Evolutionary conservation across 768 basidiomycete genomes (phyloP).

Genomic region (Mycena chlorophos): DNA sequence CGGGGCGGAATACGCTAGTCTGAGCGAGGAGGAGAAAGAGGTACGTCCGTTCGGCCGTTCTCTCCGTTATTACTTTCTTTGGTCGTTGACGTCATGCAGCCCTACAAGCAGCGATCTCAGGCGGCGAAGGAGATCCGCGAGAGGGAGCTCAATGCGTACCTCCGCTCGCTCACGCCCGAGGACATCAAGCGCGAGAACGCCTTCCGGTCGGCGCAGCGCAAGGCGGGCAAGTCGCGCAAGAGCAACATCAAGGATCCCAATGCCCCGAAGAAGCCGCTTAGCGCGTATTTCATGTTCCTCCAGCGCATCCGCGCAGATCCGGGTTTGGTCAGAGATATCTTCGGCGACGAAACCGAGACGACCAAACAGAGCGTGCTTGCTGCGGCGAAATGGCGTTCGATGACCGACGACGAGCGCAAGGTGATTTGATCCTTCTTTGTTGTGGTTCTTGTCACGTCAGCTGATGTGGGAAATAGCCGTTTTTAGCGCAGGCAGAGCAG

Average conservation of each 20-base stretch:
- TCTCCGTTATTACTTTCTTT: constrained; percentile 15
- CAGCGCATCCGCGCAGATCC: constrained; percentile 85
- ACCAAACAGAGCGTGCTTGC: constrained; percentile 94
- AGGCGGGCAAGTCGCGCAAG: constrained; percentile 89
- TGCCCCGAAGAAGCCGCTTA: constrained; percentile 93
- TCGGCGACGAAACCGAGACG: constrained; percentile 89
- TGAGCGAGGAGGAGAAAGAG: constrained; percentile 82
- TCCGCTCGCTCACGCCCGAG: constrained; percentile 86
- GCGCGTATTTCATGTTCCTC: constrained; percentile 93
- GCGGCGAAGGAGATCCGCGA: constrained; percentile 84
- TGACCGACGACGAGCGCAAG: constrained; percentile 93
- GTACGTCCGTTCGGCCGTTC: constrained; percentile 47
- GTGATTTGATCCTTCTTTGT: constrained; percentile 47
- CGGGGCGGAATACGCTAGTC: constrained; percentile 81
- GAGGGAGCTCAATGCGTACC: constrained; percentile 78
- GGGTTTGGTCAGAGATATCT: constrained; percentile 72
- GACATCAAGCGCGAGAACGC: constrained; percentile 94
- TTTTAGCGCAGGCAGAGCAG: constrained; percentile 89
- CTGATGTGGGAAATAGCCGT: constrained; percentile 58
- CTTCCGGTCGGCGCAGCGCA: constrained; percentile 88
- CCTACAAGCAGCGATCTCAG: constrained; percentile 83
- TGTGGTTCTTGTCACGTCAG: constrained; percentile 19
- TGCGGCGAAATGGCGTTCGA: constrained; percentile 88
- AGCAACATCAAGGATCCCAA: constrained; percentile 97
- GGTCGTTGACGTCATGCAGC: constrained; percentile 48